Evolutionary conservation across 129 eudicot species (phyloP).

Genomic region (Gnaphalium uliginosum): DNA sequence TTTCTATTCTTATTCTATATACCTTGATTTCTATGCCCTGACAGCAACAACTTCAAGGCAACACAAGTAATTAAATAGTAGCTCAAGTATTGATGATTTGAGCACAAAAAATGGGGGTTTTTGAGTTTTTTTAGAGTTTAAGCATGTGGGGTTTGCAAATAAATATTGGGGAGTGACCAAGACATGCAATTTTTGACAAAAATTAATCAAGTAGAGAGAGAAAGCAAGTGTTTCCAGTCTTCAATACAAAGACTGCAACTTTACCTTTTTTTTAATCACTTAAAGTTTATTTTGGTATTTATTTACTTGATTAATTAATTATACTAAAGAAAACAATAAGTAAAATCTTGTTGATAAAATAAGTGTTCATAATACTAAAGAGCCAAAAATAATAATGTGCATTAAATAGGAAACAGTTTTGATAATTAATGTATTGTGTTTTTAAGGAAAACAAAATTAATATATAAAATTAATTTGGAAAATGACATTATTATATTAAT

Average conservation of each 20-base stretch:
- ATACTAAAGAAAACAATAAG: too few relatives aligned
- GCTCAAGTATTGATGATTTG: conserved; percentile 42
- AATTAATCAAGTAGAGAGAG: conserved; percentile 39
- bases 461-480: background rate
- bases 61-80: conserved; percentile 34
- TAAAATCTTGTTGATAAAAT: background rate
- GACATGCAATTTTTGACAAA: conserved; percentile 54
- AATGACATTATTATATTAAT: background rate
- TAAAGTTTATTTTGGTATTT: background rate
- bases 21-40: conserved; percentile 61
- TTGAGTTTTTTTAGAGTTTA: conserved; percentile 45
- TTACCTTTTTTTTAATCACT: conserved; percentile 36
- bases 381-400: background rate
- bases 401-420: background rate
- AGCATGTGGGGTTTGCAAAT: conserved; percentile 64
- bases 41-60: conserved; percentile 48
- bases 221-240: conserved; percentile 64
- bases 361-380: conserved; percentile 11
- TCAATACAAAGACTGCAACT: conserved; percentile 80
- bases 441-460: background rate
- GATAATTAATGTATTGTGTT: background rate
- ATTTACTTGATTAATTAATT: background rate
- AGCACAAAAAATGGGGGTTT: conserved; percentile 43
- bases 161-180: conserved; percentile 62
- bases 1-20: conserved; percentile 55